Evolutionary conservation across 179 eudicot species (phyloP), one percentile per base, ranked within the genome.

Genomic region (Beta lomatogona): DNA sequence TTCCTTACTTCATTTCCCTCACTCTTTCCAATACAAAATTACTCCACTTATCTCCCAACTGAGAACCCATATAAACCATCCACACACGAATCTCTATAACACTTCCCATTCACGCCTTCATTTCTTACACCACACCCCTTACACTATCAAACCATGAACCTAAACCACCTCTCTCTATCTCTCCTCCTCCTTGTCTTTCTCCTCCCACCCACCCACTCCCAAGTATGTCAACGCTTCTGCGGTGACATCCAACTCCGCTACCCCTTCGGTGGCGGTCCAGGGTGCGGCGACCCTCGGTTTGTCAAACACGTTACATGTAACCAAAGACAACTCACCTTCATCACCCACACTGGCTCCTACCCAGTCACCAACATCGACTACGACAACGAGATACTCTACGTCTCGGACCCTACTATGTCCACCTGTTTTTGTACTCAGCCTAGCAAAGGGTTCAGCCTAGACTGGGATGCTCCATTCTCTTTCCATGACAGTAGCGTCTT

Each of bases 221-320:
- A 93, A 82, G 79, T 93, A 73, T 95, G 99, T 81, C 91, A 86
- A 31, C 89, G 86, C 76, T 81, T 84, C 53, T 95, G 99, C 28
- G 95, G 98, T 75, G 83, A 80, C 41, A 85, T 89, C 77, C 91
- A 87, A 21, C 85, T 95, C 81, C 91, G 87, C 25, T 95, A 90
- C 87, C 99, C 99, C 13, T 91, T 95, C 19, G 98, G 99, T 41
- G 89, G 91, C 11, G 88, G 91, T 31, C 88, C 88, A 0, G 98
- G 97, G 2, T 95, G 98, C 44, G 98, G 99, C 15, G 97, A 91
- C 79, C 95, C 91, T 2, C 89, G 97, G 10, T 95, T 92, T 90
- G 88, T 91, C 6, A 90, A 87, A 13, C 81, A 83, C 55, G 48
- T 93, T 18, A 81, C 87, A 31, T 95, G 99, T 86, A 83, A 71